Evolutionary conservation across 1,284 basidiomycete genomes (phyloP).

Genomic region (Irpex sp.): DNA sequence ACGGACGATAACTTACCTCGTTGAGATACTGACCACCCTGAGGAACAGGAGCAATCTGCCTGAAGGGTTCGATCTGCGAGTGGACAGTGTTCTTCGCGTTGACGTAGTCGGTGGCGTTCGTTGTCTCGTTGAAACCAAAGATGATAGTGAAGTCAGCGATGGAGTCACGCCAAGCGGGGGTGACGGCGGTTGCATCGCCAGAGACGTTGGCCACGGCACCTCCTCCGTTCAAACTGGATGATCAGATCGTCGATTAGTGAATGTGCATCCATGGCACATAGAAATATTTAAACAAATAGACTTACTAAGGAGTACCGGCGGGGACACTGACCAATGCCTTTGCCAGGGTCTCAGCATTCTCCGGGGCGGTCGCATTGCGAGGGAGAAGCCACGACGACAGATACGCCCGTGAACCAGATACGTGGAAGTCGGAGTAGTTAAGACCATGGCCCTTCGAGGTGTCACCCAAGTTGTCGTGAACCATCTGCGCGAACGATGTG

Average conservation of each 20-base stretch:
- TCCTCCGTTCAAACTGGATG: background rate
- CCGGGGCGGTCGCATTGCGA: background rate
- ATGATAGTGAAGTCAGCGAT: background rate
- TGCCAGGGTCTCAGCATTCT: background rate
- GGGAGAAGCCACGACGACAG: background rate
- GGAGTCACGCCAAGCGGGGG: background rate
- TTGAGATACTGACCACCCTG: slow-evolving; percentile 36
- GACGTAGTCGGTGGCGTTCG: background rate
- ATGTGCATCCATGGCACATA: background rate
- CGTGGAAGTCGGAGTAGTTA: background rate
- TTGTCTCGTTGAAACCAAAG: background rate
- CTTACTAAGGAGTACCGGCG: background rate
- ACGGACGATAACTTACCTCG: slow-evolving; percentile 27
- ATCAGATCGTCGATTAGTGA: background rate
- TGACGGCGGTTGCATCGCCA: background rate
- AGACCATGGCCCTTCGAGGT: background rate
- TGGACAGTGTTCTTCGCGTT: background rate
- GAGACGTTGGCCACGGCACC: background rate
- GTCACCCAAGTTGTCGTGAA: background rate
- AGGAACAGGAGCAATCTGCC: slow-evolving; percentile 17
- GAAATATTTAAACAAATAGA: background rate
- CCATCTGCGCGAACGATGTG: background rate
- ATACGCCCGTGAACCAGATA: background rate
- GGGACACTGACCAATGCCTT: background rate
- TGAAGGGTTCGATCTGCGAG: slow-evolving; percentile 7